Conservation (phyloP, 192 early-diverging fungal species). For the Gorgonomyces haynaldii region DNA sequence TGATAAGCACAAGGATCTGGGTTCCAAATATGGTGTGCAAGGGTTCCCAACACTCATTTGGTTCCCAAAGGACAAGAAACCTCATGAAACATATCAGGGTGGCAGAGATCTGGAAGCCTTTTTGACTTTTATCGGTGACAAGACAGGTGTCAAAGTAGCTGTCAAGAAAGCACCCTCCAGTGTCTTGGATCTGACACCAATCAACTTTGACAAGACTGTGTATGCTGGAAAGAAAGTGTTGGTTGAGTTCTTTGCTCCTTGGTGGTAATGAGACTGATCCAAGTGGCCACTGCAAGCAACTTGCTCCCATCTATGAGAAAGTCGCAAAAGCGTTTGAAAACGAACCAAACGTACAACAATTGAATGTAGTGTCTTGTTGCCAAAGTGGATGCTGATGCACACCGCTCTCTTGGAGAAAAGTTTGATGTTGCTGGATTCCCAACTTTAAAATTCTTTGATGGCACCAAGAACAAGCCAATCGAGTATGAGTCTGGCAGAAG, state of each 20-base stretch:
- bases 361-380: conserved; percentile 77
- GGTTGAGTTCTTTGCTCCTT: conserved; percentile 89
- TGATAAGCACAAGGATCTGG: conserved; percentile 77
- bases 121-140: conserved; percentile 61
- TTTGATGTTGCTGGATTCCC: conserved; percentile 76
- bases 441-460: conserved; percentile 50
- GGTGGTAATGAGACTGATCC: conserved; percentile 40
- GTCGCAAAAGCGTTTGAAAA: conserved; percentile 66
- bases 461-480: conserved; percentile 14
- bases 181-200: conserved; percentile 58
- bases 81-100: conserved; percentile 65
- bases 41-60: conserved; percentile 88
- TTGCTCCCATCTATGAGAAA: conserved; percentile 85
- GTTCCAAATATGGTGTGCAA: conserved; percentile 57
- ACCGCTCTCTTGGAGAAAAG: conserved; percentile 46
- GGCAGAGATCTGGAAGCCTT: conserved; percentile 79
- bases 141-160: conserved; percentile 46
- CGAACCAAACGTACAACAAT: conserved; percentile 65
- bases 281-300: conserved; percentile 66
- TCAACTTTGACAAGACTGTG: conserved; percentile 67
- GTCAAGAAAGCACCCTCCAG: conserved; percentile 60
- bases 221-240: conserved; percentile 60
- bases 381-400: conserved; percentile 74
- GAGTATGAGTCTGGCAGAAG: conserved; percentile 63
- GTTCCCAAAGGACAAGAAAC: conserved; percentile 25